Evolutionary conservation across 768 basidiomycete species (phyloP).

Genomic region (Lactarius tabidus): DNA sequence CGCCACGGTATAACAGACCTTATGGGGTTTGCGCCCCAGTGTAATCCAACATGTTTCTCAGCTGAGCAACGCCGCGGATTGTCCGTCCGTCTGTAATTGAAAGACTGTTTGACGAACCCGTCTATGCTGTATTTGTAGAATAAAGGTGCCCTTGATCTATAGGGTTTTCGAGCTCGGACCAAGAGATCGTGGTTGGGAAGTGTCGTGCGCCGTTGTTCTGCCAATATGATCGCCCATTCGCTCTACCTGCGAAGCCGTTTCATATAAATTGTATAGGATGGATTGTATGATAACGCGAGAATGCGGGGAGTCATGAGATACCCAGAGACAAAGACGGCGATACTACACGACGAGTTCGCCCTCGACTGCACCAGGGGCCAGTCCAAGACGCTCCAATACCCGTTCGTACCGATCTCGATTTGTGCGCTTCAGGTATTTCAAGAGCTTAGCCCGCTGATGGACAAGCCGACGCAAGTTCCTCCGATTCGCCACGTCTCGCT

Average conservation of each 20-base stretch:
- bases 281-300: background rate
- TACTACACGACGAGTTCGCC: conserved; percentile 83
- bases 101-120: no score
- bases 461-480: conserved; percentile 73
- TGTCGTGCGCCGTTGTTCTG: no score
- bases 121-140: no score
- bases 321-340: background rate
- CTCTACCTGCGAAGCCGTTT: background rate
- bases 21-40: no score
- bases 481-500: conserved; percentile 73
- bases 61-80: no score
- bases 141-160: no score
- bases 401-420: conserved; percentile 70
- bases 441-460: conserved; percentile 76
- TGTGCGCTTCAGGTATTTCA: conserved; percentile 68
- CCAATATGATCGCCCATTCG: background rate
- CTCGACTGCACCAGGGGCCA: conserved; percentile 79
- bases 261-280: background rate
- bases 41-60: no score
- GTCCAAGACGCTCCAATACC: conserved; percentile 65
- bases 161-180: no score
- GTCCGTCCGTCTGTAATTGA: no score
- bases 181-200: no score
- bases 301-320: no score
- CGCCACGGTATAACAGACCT: no score